Percentiles rank a stretch among this genome's conserved stretches.
These are phyloP conservation scores for Sphaerostilbella broomeana DNA, from an alignment of 2,329 filamentous ascomycete species.

Conservation along the genomic window DNA sequence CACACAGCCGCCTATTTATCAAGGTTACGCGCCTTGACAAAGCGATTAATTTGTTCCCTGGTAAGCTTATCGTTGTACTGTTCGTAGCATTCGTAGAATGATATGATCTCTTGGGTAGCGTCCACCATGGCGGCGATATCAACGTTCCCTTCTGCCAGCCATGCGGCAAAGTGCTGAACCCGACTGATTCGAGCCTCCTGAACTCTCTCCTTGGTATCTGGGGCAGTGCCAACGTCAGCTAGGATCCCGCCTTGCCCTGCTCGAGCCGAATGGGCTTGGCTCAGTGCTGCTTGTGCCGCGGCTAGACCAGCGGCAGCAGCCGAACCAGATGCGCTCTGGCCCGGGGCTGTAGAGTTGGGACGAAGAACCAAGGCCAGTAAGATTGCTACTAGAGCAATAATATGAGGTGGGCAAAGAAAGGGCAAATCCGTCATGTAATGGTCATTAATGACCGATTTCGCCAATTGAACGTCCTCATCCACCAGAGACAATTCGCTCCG, in stretches of 20 bases:
- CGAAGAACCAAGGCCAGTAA: slow-evolving; percentile 78
- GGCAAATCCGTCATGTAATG: slow-evolving; percentile 90
- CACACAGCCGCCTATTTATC: slow-evolving; percentile 38
- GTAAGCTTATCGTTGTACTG: slow-evolving; percentile 55
- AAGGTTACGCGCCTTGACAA: slow-evolving; percentile 51
- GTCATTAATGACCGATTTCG: slow-evolving; percentile 83
- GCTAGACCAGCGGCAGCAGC: slow-evolving; percentile 39
- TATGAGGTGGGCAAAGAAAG: slow-evolving; percentile 76
- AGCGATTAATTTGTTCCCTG: slow-evolving; percentile 51
- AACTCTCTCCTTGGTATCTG: slow-evolving; percentile 40
- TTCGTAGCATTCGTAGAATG: slow-evolving; percentile 69
- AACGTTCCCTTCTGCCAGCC: slow-evolving; percentile 79
- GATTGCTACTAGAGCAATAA: slow-evolving; percentile 80
- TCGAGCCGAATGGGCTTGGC: slow-evolving; percentile 37
- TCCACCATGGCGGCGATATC: slow-evolving; percentile 82
- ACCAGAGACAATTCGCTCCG: slow-evolving; percentile 63
- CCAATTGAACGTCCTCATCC: slow-evolving; percentile 71
- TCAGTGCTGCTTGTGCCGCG: slow-evolving; percentile 42
- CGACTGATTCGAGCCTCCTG: slow-evolving; percentile 55
- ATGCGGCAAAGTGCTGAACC: slow-evolving; percentile 61
- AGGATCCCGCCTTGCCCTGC: slow-evolving; percentile 18
- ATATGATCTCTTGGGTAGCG: slow-evolving; percentile 85
- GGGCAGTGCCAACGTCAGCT: slow-evolving; percentile 5
- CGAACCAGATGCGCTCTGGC: slow-evolving; percentile 24
- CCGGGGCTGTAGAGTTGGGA: slow-evolving; percentile 37